Conservation (phyloP, 352 stramenopile species). For the Aphanomyces stellatus region DNA sequence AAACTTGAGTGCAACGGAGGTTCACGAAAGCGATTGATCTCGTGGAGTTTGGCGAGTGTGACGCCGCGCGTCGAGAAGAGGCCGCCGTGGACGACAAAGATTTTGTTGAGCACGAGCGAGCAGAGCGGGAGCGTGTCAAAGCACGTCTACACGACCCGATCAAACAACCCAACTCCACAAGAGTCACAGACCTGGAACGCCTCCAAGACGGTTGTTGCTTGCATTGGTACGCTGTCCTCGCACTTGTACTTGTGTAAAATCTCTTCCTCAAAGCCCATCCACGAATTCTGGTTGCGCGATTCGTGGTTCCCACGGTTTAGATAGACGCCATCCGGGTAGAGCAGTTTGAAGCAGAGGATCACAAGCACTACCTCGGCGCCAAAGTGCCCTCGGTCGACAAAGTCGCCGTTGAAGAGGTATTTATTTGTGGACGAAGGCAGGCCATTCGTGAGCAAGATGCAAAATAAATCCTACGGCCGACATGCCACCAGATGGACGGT, state of each 20-base stretch:
- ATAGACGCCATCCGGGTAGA: constrained; percentile 34
- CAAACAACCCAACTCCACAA: too few species aligned
- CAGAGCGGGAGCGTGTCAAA: constrained; percentile 52
- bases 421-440: constrained; percentile 37
- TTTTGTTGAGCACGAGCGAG: constrained; percentile 36
- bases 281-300: constrained; percentile 43
- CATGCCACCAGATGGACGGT: too few species aligned
- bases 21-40: constrained; percentile 42
- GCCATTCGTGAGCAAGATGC: constrained; percentile 55
- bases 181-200: constrained; percentile 21
- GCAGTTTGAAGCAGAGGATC: constrained; percentile 20
- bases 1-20: constrained; percentile 31
- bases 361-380: constrained; percentile 42
- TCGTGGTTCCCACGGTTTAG: constrained; percentile 79
- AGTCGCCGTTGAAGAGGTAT: constrained; percentile 80
- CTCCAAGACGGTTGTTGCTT: constrained; percentile 19
- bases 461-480: constrained; percentile 39
- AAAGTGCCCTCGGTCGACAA: constrained; percentile 56
- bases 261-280: constrained; percentile 42
- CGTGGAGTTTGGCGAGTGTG: constrained; percentile 35
- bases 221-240: constrained; percentile 31
- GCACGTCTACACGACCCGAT: not conserved
- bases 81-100: constrained; percentile 69
- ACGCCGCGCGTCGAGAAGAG: constrained; percentile 38
- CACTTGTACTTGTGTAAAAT: constrained; percentile 20